These are phyloP conservation scores for Mycogone perniciosa DNA, from an alignment of 2,329 filamentous ascomycete species.

Conservation along the genomic window DNA sequence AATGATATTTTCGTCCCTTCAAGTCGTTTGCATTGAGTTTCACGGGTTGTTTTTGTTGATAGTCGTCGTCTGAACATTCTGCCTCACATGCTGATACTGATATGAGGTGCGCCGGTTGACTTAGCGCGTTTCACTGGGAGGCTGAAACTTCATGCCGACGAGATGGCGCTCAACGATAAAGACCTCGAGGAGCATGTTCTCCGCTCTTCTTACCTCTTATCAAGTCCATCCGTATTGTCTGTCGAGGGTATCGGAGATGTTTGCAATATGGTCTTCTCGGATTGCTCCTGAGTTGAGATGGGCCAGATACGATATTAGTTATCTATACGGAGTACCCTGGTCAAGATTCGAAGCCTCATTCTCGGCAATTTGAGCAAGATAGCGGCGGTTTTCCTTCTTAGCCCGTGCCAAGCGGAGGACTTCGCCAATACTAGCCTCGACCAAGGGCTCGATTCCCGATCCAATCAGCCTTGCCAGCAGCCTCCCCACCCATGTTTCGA, in stretches of 20 bases:
- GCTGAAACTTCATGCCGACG: constrained; percentile 6
- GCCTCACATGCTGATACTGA: constrained; percentile 37
- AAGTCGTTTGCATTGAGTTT: background rate
- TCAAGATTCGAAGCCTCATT: background rate
- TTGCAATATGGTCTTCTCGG: no score
- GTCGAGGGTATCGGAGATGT: no score
- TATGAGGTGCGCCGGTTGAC: constrained; percentile 31
- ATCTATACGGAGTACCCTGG: background rate
- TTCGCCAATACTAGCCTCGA: background rate
- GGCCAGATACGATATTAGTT: no score
- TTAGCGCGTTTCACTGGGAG: constrained; percentile 46
- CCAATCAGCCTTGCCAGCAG: no score
- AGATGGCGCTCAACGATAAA: no score
- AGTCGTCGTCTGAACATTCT: background rate
- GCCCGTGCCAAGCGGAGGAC: background rate
- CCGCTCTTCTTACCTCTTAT: no score
- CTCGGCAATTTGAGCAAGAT: background rate
- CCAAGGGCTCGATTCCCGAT: background rate
- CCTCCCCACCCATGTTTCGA: constrained; percentile 21
- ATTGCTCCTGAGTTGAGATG: no score
- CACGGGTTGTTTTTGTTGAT: background rate
- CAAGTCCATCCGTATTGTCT: no score
- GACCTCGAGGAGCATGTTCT: no score
- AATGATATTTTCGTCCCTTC: background rate
- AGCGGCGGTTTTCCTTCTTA: background rate